Conservation (phyloP, 495 filamentous ascomycete species). For the Cudoniella acicularis region DNA sequence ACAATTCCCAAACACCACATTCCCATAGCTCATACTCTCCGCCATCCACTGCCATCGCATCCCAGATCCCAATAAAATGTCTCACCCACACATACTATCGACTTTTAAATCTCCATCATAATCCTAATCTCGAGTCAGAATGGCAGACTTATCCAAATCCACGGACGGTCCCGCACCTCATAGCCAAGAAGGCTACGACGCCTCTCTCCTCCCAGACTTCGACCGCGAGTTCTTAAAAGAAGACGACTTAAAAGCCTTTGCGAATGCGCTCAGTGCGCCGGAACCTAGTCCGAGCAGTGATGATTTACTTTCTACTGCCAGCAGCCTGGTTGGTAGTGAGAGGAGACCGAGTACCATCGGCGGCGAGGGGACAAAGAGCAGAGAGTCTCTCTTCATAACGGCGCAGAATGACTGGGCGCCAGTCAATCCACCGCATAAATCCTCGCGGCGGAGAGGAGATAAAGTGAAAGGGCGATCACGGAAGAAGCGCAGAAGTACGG, state of each 20-base stretch:
- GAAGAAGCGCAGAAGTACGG: conserved; percentile 53
- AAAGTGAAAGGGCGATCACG: conserved; percentile 26
- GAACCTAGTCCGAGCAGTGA: conserved; percentile 40
- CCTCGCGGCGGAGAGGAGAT: conserved; percentile 15
- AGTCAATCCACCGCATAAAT: conserved; percentile 40
- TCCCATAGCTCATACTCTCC: not conserved
- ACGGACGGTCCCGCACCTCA: conserved; percentile 24
- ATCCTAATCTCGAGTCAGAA: conserved; percentile 1
- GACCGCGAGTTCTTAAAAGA: conserved; percentile 62
- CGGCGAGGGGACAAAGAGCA: conserved; percentile 12
- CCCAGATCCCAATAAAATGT: not conserved
- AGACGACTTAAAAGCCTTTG: conserved; percentile 54
- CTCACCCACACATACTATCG: not conserved
- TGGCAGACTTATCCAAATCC: conserved; percentile 22
- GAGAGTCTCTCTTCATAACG: conserved; percentile 50
- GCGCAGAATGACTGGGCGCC: conserved; percentile 86
- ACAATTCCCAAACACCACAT: not conserved
- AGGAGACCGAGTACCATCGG: not conserved
- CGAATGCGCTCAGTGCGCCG: conserved; percentile 51
- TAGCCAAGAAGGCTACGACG: conserved; percentile 23
- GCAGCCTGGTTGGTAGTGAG: not conserved
- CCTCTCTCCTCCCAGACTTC: conserved; percentile 41
- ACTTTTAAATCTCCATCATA: not conserved
- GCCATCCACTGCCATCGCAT: not conserved
- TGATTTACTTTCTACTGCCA: conserved; percentile 26